phyloP scores from a whole-genome alignment of 768 basidiomycete species.

The Coprinopsis strossmayeri region DNA sequence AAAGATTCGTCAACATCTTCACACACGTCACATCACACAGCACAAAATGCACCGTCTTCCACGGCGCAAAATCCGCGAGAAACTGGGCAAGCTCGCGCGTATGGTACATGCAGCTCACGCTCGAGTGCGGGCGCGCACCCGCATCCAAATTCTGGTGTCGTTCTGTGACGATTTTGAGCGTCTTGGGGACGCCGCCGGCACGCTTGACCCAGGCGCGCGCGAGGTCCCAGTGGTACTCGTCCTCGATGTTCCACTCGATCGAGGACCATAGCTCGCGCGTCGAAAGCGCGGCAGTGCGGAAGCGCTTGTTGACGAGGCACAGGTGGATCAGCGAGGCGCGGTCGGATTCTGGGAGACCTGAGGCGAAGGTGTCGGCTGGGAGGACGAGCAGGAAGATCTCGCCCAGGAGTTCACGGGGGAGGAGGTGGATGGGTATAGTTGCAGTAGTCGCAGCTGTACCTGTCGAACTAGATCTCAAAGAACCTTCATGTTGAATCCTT shows the following conservation, averaged over 20 bases:
- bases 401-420: background rate
- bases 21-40: background rate
- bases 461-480: too few species aligned
- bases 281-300: background rate
- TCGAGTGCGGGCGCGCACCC: background rate
- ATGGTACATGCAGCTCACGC: background rate
- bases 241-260: background rate
- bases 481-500: too few species aligned
- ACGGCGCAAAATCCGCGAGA: background rate
- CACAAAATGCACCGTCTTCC: background rate
- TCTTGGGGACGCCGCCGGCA: background rate
- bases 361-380: background rate
- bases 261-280: background rate
- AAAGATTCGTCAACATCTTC: background rate
- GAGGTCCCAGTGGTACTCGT: background rate
- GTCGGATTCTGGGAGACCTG: background rate
- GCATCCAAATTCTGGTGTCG: background rate
- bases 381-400: background rate
- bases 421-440: background rate
- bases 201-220: background rate
- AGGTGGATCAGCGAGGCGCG: background rate
- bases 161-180: background rate
- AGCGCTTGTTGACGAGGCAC: background rate
- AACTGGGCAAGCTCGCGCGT: background rate
- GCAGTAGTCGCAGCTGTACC: too few species aligned